Evolutionary conservation across 2,329 filamentous ascomycete genomes (phyloP).

Genomic region (Trichoderma arundinaceum): DNA sequence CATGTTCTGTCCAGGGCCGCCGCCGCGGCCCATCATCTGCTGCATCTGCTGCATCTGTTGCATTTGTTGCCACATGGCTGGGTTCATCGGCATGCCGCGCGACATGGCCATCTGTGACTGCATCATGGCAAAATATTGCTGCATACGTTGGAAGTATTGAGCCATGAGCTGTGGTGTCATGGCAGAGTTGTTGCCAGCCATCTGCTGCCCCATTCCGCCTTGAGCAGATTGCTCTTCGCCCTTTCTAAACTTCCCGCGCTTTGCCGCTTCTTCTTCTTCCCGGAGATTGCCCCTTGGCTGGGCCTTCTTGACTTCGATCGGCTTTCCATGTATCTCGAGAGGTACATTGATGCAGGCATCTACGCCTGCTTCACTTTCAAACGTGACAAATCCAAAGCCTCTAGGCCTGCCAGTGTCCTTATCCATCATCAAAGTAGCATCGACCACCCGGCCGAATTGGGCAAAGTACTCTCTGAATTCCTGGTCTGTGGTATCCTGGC

Average conservation of each 20-base stretch:
- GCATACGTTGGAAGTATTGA: slow-evolving; percentile 98
- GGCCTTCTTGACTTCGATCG: slow-evolving; percentile 97
- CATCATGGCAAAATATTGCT: slow-evolving; percentile 95
- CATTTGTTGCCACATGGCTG: slow-evolving; percentile 77
- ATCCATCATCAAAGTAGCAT: slow-evolving; percentile 99
- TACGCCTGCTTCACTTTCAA: slow-evolving; percentile 93
- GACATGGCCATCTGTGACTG: slow-evolving; percentile 91
- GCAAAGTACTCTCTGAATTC: slow-evolving; percentile 98
- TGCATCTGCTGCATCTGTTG: slow-evolving; percentile 77
- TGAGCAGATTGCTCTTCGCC: slow-evolving; percentile 53
- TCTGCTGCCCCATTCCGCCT: slow-evolving; percentile 49
- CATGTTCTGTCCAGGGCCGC: slow-evolving; percentile 46
- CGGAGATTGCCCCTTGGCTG: slow-evolving; percentile 93
- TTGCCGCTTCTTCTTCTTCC: slow-evolving; percentile 79
- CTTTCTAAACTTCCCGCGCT: slow-evolving; percentile 67
- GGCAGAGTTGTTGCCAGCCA: slow-evolving; percentile 56
- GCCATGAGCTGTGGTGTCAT: slow-evolving; percentile 98
- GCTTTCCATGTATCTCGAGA: slow-evolving; percentile 91
- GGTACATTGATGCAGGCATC: slow-evolving; percentile 85
- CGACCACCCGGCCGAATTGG: slow-evolving; percentile 93
- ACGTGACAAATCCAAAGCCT: slow-evolving; percentile 97
- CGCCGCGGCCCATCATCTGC: slow-evolving; percentile 56
- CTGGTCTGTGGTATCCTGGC: slow-evolving; percentile 93
- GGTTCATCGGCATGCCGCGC: slow-evolving; percentile 73
- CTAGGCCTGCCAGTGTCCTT: slow-evolving; percentile 97